Evolutionary conservation across 257 asterid genomes (phyloP).

Genomic region (Rhazya stricta): DNA sequence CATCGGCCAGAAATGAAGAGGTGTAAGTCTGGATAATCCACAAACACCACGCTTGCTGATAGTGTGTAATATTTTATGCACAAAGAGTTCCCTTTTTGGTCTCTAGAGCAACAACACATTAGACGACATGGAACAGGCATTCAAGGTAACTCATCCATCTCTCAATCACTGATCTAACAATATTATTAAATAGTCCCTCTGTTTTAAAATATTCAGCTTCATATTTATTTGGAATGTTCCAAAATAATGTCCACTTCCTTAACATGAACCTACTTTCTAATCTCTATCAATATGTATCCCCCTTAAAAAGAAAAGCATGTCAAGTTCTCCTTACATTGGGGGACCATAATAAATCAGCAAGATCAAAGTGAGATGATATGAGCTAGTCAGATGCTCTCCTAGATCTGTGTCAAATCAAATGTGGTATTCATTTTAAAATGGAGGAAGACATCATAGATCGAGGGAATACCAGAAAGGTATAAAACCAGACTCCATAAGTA

Average conservation of each 20-base stretch:
- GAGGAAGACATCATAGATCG: background rate
- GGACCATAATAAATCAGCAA: too few species aligned
- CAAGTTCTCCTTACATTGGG: too few species aligned
- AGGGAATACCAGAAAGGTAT: background rate
- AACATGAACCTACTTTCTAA: background rate
- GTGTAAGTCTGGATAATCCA: background rate
- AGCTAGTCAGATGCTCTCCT: too few species aligned
- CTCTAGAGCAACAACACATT: too few species aligned
- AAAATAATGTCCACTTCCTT: too few species aligned
- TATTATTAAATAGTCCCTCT: background rate
- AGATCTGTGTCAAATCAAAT: too few species aligned
- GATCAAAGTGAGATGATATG: too few species aligned
- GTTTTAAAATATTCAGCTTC: background rate
- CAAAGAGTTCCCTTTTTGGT: background rate
- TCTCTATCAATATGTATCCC: background rate
- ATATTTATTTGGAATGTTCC: background rate
- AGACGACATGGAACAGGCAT: background rate
- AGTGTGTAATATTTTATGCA: background rate
- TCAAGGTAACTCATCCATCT: background rate
- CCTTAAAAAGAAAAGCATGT: background rate
- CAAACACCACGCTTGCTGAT: background rate
- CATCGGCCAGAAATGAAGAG: background rate
- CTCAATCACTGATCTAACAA: background rate
- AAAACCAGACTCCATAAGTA: background rate
- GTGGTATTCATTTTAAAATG: too few species aligned